Percentiles rank a stretch among this genome's conserved stretches.
phyloP scores from a whole-genome alignment of 73 alveolate species.

The Effrenium voratum region DNA sequence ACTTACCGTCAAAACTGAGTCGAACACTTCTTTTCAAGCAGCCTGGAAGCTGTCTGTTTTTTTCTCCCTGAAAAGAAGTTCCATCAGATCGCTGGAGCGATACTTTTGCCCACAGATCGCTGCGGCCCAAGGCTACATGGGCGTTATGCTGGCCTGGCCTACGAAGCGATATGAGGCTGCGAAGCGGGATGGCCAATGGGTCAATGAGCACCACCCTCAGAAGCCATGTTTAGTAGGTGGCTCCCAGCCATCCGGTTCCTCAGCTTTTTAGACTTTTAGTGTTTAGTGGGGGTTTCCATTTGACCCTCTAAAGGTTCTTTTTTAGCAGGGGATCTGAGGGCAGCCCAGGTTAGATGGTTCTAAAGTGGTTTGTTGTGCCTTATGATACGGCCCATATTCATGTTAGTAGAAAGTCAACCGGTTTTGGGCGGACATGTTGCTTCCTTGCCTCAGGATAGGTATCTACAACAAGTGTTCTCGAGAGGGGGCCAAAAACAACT shows the following conservation, averaged over 20 bases:
- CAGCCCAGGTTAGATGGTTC: background rate
- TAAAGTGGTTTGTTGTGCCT: too few relatives aligned
- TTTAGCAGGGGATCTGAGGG: background rate
- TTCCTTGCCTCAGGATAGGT: too few relatives aligned
- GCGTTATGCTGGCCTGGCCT: constrained; percentile 86
- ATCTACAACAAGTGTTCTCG: too few relatives aligned
- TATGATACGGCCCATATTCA: too few relatives aligned
- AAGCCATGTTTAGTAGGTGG: background rate
- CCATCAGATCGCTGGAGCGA: background rate
- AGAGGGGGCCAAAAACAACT: too few relatives aligned
- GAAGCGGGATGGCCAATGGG: background rate
- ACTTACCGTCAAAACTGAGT: background rate
- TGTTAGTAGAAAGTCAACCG: too few relatives aligned
- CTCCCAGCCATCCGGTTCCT: background rate
- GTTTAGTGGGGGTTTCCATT: background rate
- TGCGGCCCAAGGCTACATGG: constrained; percentile 53
- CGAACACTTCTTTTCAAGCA: background rate
- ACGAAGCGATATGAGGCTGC: constrained; percentile 19
- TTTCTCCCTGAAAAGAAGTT: background rate
- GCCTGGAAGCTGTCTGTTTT: background rate
- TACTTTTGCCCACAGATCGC: background rate
- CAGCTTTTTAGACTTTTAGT: background rate
- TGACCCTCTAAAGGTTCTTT: background rate
- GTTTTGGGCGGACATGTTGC: too few relatives aligned
- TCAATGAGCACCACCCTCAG: background rate